Base-by-base conservation (phyloP, 768 basidiomycete genomes). In the Leccinum imitatum region DNA sequence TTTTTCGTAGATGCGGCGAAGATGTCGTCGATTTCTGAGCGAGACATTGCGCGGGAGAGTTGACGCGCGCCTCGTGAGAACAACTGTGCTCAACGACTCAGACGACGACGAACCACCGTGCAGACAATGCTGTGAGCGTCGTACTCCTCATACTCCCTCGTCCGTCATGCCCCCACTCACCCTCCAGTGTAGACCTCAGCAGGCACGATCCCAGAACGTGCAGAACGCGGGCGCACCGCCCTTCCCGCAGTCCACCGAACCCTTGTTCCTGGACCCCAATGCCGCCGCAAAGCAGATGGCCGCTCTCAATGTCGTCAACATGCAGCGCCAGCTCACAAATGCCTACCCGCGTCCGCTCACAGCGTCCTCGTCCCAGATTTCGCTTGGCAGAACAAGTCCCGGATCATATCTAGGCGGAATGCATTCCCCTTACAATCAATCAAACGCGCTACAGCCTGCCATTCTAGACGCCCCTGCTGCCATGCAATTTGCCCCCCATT, bases 11-110 rank as follows among this genome's bases (percentile, higher is more conserved):
- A 71, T 65, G 79, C 77, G 44, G 90, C 80, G 73, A 93, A 93
- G 68, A 93, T 93, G 67, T 84, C 84, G 80, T 93, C 91, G 72
- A 93, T 93, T 82, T 93, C 91, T 54, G 87, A 87, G 79, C 82
- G 80, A 63, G 77, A 64, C 78, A 80, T 78, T 31, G 56, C 61
- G 55, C 61, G 61, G 37, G 58, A 64, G 63, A 66, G 61, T 58
- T 46, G 31, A 19, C n/a, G 47, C 41, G 60, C 57, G 63, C 63
- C 65, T 46, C 44, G 44, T 46, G 44, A 46, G 23, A 70, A 71
- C 53, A 63, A 39, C 55, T 35, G 13, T 19, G 51, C 60, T 46
- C 44, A 19, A 53, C 27, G 51, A 56, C 59, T 59, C 63, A 46
- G 58, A 62, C 66, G 57, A 53, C 62, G 58, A 62, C 69, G 54